These are phyloP conservation scores for Cyclanthera cordifolia DNA, from an alignment of 306 rosid species.

Conservation along the genomic window DNA sequence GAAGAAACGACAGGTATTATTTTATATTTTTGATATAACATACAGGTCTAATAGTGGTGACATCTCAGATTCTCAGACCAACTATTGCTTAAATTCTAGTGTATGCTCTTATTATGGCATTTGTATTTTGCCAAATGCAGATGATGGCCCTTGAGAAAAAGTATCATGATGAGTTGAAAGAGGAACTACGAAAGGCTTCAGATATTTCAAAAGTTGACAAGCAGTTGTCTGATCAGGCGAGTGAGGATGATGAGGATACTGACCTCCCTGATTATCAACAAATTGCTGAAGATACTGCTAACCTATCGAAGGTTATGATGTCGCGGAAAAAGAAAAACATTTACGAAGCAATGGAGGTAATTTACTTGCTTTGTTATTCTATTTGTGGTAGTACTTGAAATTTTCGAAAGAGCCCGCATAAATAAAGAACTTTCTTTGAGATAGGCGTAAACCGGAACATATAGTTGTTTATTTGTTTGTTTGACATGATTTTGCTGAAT, in stretches of 20 bases:
- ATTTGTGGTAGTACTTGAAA: background rate
- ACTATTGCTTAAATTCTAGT: background rate
- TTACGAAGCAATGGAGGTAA: constrained; percentile 62
- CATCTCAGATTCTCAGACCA: background rate
- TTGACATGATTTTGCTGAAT: background rate
- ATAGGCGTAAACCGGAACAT: too few species aligned
- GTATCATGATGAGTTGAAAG: constrained; percentile 65
- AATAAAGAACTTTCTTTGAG: too few species aligned
- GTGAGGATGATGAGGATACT: constrained; percentile 31
- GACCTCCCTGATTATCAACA: constrained; percentile 25
- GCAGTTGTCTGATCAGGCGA: constrained; percentile 27
- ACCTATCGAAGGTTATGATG: constrained; percentile 29
- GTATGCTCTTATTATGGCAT: background rate
- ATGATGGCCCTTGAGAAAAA: constrained; percentile 54
- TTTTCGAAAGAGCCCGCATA: too few species aligned
- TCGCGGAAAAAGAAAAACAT: constrained; percentile 47
- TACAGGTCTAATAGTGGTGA: background rate
- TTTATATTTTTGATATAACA: background rate
- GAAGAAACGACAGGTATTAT: constrained; percentile 51
- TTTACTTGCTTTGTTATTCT: background rate
- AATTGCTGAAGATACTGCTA: constrained; percentile 27
- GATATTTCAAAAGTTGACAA: constrained; percentile 23
- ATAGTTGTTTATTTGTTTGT: too few species aligned
- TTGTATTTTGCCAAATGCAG: constrained; percentile 30
- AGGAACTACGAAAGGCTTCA: constrained; percentile 38